phyloP scores from a whole-genome alignment of 495 filamentous ascomycete species.

The Tirmania nivea region DNA sequence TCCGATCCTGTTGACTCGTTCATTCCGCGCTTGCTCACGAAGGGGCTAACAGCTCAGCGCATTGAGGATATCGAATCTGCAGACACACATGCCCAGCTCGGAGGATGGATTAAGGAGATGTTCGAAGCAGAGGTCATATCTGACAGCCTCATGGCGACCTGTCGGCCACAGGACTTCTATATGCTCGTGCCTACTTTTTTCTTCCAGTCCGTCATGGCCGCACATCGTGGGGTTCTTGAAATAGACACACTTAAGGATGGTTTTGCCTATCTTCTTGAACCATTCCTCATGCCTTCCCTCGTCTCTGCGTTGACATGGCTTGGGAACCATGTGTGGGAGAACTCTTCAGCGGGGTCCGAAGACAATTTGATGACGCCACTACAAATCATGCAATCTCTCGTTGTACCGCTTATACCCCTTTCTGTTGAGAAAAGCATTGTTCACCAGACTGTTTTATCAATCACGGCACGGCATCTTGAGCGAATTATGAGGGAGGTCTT shows the following conservation, averaged over 20 bases:
- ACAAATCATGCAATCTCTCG: conserved; percentile 51
- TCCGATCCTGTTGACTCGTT: conserved; percentile 53
- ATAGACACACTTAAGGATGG: conserved; percentile 70
- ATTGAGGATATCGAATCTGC: conserved; percentile 31
- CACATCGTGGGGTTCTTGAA: conserved; percentile 42
- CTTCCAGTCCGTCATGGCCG: conserved; percentile 59
- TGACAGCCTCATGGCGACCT: conserved; percentile 78
- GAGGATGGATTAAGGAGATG: conserved; percentile 67
- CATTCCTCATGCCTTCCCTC: conserved; percentile 72
- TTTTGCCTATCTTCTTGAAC: conserved; percentile 75
- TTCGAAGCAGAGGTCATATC: conserved; percentile 65
- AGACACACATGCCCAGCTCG: conserved; percentile 55
- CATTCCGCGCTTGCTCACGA: conserved; percentile 48
- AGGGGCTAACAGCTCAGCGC: conserved; percentile 37
- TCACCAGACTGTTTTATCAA: conserved; percentile 62
- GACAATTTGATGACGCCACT: conserved; percentile 36
- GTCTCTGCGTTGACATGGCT: conserved; percentile 65
- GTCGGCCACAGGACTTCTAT: conserved; percentile 86
- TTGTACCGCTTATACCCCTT: conserved; percentile 46
- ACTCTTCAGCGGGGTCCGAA: conserved; percentile 8
- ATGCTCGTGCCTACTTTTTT: conserved; percentile 76
- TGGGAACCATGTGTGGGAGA: conserved; percentile 58
- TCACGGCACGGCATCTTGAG: conserved; percentile 57
- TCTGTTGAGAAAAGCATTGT: conserved; percentile 62
- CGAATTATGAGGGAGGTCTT: conserved; percentile 52